Evolutionary conservation across 257 asterid genomes (phyloP), one percentile per base, ranked within the genome.

Genomic region (Ophiorrhiza pumila): DNA sequence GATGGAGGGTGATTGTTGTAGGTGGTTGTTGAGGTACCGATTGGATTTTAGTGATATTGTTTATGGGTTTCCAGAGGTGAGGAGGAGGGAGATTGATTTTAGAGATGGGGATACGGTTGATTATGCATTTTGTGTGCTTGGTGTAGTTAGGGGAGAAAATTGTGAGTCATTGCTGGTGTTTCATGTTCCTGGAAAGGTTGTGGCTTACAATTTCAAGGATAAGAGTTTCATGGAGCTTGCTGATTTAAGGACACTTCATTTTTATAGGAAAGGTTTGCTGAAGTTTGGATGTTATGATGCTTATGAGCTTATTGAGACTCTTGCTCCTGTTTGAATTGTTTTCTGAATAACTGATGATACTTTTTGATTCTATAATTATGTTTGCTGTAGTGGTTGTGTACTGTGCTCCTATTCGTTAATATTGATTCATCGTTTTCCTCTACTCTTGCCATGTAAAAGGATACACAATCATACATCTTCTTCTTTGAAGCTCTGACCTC

Each of bases 261-360:
- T 65, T 78, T 69, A 17, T 12, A 9, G 37, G 56, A 18, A 79
- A 15, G 62, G 60, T 20, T 8, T 0, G 12, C 62, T 79, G 13
- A 72, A 70, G 27, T 71, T 70, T 53, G 72, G 50, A 18, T 46
- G 39, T 23, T 45, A 29, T 39, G 64, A 60, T 62, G 63, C 68
- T 4, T 39, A 42, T 49, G 69, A 74, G 74, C 29, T 79, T 13
- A 56, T 69, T 23, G 61, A 78, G 56, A 78, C 69, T 62, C 63
- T 78, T 31, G 72, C 79, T 61, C 73, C 79, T 37, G 65, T 79
- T 61, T 74, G 69, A 74, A 64, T 52, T 27, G 58, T 52, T 52
- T n/a, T 22, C 29, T 22, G 29, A 7, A 53, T 22, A 23, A 74
- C 63, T 62, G 31, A 61, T n/a, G 63, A 71, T 68, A 68, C 78